Conservation (phyloP, 164 flowering plant species). For the Nymphaea colorata region DNA sequence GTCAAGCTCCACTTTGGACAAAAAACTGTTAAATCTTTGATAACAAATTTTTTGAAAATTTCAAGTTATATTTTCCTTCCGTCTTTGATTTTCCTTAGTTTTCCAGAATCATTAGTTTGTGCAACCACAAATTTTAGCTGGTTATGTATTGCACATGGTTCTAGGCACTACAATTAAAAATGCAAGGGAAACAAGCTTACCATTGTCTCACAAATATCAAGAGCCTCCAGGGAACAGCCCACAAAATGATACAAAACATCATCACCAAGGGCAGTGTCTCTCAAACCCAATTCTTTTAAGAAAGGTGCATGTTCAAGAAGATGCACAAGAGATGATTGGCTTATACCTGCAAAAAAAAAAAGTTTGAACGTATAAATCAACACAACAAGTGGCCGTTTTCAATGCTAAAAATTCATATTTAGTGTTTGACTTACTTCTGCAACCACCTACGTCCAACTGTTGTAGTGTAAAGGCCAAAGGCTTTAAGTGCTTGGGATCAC, state of each 20-base stretch:
- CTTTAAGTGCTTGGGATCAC: constrained; percentile 13
- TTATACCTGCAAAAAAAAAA: constrained; percentile 31
- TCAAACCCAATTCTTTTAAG: constrained; percentile 51
- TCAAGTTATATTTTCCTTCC: too few relatives aligned
- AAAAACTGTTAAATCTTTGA: too few relatives aligned
- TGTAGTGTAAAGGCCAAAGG: constrained; percentile 38
- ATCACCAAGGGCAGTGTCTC: constrained; percentile 36
- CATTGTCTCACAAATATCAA: constrained; percentile 68
- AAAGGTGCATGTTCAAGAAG: constrained; percentile 30
- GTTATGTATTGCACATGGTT: too few relatives aligned
- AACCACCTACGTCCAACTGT: constrained; percentile 54
- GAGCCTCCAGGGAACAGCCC: constrained; percentile 51
- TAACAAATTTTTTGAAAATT: too few relatives aligned
- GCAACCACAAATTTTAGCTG: too few relatives aligned
- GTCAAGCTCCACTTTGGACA: too few relatives aligned
- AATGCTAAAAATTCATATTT: not conserved
- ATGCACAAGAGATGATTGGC: constrained; percentile 27
- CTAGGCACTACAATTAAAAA: not conserved
- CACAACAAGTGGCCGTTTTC: not conserved
- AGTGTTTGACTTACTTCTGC: constrained; percentile 38
- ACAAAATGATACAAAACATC: constrained; percentile 30
- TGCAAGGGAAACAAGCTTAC: constrained; percentile 18
- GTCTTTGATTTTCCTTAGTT: too few relatives aligned
- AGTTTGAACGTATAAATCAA: not conserved
- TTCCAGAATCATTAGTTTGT: too few relatives aligned